Base-by-base conservation (phyloP, 306 rosid species). In the Trifolium dubium region DNA sequence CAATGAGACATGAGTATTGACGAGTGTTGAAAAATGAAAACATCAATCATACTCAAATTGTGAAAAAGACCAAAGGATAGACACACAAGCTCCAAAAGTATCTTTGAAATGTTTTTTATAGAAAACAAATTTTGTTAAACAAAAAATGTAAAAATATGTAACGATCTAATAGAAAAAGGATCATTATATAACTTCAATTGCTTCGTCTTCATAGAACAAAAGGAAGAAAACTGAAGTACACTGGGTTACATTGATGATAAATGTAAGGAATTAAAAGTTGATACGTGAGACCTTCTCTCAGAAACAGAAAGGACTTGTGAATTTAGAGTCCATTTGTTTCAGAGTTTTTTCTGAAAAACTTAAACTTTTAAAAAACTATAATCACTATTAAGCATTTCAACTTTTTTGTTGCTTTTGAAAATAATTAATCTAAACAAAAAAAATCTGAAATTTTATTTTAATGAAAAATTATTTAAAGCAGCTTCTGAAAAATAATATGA, bases 161-260 rank as follows among this genome's bases (percentile, higher is more conserved):
- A 17, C 47, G 18, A 17, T 32, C 15, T 69, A 34, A 51, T 69
- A 10, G 47, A 50, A 61, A 47, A 50, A 8, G 55, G 19, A 35
- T 50, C n/a, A 30, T 8, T n/a, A 17, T 53, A 41, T 40, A 75
- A 69, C 17, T 50, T 32, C 34, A 75, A 39, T 18, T 37, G 46
- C 79, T 75, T 17, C 43, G n/a, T 37, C 79, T 75, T 17, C 43
- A 51, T 37, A 64, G 8, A 74, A 50, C 15, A 18, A 51, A 18
- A 17, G 11, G 29, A 63, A 19, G 55, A 50, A 35, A 74, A 49
- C 8, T 49, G 61, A 62, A 50, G 71, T 23, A 49, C 10, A 39
- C 0, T 32, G 35, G 35, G 43, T 39, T 39, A 37, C 1, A 37
- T 37, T 37, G 41, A 37, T 6, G 43, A 39, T 10, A 39, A 39